Conservation (phyloP, 1,284 basidiomycete genomes). For the Sporisorium iseilematis-ciliati region DNA sequence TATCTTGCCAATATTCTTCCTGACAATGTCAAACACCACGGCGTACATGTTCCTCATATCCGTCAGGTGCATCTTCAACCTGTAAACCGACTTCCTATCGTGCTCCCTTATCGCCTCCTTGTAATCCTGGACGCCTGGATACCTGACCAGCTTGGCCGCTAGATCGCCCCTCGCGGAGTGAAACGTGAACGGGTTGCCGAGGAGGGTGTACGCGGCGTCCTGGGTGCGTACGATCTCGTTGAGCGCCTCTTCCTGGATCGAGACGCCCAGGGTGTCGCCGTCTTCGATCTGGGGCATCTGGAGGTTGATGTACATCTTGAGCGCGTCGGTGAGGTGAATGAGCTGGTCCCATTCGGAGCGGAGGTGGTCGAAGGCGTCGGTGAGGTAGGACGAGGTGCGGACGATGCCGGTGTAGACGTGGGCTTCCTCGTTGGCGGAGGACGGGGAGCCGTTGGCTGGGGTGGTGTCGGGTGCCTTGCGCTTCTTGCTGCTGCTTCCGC, state of each 20-base stretch:
- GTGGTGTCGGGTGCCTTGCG: constrained; percentile 24
- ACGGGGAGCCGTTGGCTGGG: constrained; percentile 9
- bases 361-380: constrained; percentile 26
- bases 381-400: constrained; percentile 30
- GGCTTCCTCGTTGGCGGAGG: constrained; percentile 10
- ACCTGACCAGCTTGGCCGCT: constrained; percentile 45
- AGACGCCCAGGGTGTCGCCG: constrained; percentile 54
- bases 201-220: constrained; percentile 47
- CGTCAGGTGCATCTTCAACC: constrained; percentile 48
- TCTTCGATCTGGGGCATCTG: constrained; percentile 57
- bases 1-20: constrained; percentile 53
- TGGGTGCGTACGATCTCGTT: constrained; percentile 52
- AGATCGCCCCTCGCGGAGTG: constrained; percentile 41
- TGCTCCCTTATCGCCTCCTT: constrained; percentile 41
- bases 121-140: constrained; percentile 44
- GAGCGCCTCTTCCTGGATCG: constrained; percentile 54
- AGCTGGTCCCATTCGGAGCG: constrained; percentile 49
- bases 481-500: constrained; percentile 33
- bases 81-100: constrained; percentile 41
- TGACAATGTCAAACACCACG: constrained; percentile 48
- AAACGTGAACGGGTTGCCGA: constrained; percentile 44
- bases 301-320: constrained; percentile 58
- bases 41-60: constrained; percentile 53
- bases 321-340: constrained; percentile 41
- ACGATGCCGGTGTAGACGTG: constrained; percentile 43